Evolutionary conservation across 176 grass and related monocot species (phyloP).

Genomic region (Carex parvula): DNA sequence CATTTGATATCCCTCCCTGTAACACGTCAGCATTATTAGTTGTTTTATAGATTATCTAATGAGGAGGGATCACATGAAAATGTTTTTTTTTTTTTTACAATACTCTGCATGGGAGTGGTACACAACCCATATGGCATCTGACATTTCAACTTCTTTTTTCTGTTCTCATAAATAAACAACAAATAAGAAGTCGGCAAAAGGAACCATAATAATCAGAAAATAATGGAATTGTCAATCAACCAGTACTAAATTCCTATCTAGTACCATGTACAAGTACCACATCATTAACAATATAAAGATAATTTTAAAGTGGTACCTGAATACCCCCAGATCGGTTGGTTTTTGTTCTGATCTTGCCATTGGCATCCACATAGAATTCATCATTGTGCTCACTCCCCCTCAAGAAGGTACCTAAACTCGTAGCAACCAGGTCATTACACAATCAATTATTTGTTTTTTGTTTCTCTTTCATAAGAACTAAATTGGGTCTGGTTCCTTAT

Average conservation of each 20-base stretch:
- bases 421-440: conserved; percentile 18
- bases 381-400: conserved; percentile 99
- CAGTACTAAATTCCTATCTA: not conserved
- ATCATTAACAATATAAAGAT: not conserved
- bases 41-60: not conserved
- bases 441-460: not conserved
- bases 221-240: not conserved
- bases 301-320: conserved; percentile 54
- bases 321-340: conserved; percentile 94
- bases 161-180: not conserved
- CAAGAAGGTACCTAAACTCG: conserved; percentile 64
- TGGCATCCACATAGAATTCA: conserved; percentile 83
- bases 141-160: not conserved
- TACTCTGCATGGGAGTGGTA: not conserved
- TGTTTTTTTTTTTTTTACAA: not conserved
- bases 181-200: not conserved
- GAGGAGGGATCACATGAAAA: not conserved
- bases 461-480: conserved; percentile 2
- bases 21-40: conserved; percentile 26
- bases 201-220: conserved; percentile 19
- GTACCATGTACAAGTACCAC: not conserved
- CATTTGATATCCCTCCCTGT: conserved; percentile 99
- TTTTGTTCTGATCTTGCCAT: conserved; percentile 70
- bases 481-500: not conserved
- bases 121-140: not conserved